Evolutionary conservation across 192 early-diverging fungal species (phyloP).

Genomic region (Coemansia sp.): DNA sequence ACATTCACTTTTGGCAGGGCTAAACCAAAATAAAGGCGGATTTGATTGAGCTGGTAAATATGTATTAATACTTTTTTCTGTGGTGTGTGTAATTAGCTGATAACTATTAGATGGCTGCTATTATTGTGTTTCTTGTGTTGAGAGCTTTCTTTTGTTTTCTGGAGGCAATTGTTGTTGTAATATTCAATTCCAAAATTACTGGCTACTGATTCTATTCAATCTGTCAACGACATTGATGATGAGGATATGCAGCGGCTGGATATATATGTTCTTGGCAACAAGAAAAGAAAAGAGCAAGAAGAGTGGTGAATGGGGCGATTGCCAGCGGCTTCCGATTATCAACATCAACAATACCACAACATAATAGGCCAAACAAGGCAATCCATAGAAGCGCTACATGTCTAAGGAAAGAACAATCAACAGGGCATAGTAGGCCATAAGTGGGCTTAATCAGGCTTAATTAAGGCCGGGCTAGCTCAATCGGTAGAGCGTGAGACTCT

Average conservation of each 20-base stretch:
- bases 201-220: too few species aligned
- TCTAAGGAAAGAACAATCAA: neutral
- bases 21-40: neutral
- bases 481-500: constrained; percentile 38
- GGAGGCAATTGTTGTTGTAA: too few species aligned
- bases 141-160: too few species aligned
- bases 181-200: too few species aligned
- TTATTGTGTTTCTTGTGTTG: too few species aligned
- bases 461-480: constrained; percentile 30
- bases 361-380: too few species aligned
- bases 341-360: too few species aligned
- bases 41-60: too few species aligned
- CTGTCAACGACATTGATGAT: neutral
- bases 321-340: too few species aligned
- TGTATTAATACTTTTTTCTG: too few species aligned
- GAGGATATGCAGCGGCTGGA: constrained; percentile 2
- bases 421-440: neutral
- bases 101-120: too few species aligned
- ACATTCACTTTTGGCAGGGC: constrained; percentile 44
- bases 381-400: neutral
- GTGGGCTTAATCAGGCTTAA: neutral
- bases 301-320: neutral
- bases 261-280: neutral
- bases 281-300: neutral
- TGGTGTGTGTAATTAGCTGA: too few species aligned